phyloP scores from a whole-genome alignment of 768 basidiomycete genomes.

The Pulveroboletus sp. region DNA sequence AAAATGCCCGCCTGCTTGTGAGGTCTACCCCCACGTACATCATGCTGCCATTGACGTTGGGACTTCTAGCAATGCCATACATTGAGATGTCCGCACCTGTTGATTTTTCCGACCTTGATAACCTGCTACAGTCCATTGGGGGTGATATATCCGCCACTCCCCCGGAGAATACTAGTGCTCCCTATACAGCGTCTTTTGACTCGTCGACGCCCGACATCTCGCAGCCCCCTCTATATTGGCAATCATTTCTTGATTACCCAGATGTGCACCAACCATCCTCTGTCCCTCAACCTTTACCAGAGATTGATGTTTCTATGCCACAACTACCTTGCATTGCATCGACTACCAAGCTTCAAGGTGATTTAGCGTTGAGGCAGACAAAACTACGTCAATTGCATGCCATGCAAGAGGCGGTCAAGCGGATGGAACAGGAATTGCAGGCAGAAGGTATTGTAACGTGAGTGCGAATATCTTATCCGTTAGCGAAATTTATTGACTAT shows the following conservation, averaged over 20 bases:
- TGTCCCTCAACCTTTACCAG: conserved; percentile 8
- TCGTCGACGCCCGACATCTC: conserved; percentile 1
- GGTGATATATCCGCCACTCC: not conserved
- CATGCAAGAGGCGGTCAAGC: conserved; percentile 33
- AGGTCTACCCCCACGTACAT: not conserved
- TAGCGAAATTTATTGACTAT: not conserved
- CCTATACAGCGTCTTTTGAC: not conserved
- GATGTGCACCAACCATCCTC: not conserved
- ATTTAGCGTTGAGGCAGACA: conserved; percentile 7
- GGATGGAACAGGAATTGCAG: conserved; percentile 31
- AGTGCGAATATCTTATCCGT: not conserved
- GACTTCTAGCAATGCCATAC: not conserved
- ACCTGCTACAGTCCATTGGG: conserved; percentile 6
- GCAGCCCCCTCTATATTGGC: conserved; percentile 12
- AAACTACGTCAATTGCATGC: conserved; percentile 21
- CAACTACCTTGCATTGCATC: conserved; percentile 16
- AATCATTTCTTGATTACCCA: conserved; percentile 6
- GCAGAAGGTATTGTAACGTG: conserved; percentile 17
- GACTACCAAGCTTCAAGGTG: not conserved
- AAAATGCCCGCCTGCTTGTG: not conserved
- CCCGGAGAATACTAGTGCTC: not conserved
- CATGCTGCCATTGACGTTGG: not conserved
- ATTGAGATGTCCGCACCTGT: not conserved
- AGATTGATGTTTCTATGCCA: conserved; percentile 25
- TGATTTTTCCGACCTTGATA: conserved; percentile 5